A percentile compares a stretch with the other conserved stretches of the same genome.
These are phyloP conservation scores for Chrysopogon serrulatus DNA, from an alignment of 176 grass and related monocot genomes.

Conservation along the genomic window DNA sequence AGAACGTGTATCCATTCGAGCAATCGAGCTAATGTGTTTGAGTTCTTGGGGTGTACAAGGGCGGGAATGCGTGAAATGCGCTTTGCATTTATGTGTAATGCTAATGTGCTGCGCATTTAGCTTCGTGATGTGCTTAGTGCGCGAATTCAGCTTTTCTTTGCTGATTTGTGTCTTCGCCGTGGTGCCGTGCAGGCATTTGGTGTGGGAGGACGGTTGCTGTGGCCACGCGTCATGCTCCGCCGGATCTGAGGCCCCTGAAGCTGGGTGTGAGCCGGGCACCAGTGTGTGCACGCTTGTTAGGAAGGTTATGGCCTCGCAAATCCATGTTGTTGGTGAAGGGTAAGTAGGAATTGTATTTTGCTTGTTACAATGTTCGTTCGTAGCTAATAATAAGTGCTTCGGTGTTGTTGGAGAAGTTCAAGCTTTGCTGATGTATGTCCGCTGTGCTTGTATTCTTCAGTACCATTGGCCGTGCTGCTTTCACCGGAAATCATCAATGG, in stretches of 20 bases:
- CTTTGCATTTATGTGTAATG: not conserved
- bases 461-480: slow-evolving; percentile 58
- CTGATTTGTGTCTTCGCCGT: slow-evolving; percentile 1
- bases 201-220: slow-evolving; percentile 83
- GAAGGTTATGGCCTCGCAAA: slow-evolving; percentile 57
- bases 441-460: slow-evolving; percentile 37
- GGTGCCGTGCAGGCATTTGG: slow-evolving; percentile 64
- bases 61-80: not conserved
- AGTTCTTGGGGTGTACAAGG: not conserved
- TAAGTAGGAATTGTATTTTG: slow-evolving; percentile 18
- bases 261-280: slow-evolving; percentile 19
- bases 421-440: slow-evolving; percentile 12
- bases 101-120: slow-evolving; percentile 1
- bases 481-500: slow-evolving; percentile 68
- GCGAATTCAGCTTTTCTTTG: not conserved
- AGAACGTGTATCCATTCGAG: not conserved
- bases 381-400: not conserved
- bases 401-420: not conserved
- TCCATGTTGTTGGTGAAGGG: slow-evolving; percentile 72
- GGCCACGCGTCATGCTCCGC: slow-evolving; percentile 27
- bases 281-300: slow-evolving; percentile 42
- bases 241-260: slow-evolving; percentile 39
- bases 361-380: not conserved
- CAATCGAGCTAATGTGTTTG: not conserved
- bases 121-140: not conserved